Evolutionary conservation across 768 basidiomycete genomes (phyloP).

Genomic region (Lentinula sp.): DNA sequence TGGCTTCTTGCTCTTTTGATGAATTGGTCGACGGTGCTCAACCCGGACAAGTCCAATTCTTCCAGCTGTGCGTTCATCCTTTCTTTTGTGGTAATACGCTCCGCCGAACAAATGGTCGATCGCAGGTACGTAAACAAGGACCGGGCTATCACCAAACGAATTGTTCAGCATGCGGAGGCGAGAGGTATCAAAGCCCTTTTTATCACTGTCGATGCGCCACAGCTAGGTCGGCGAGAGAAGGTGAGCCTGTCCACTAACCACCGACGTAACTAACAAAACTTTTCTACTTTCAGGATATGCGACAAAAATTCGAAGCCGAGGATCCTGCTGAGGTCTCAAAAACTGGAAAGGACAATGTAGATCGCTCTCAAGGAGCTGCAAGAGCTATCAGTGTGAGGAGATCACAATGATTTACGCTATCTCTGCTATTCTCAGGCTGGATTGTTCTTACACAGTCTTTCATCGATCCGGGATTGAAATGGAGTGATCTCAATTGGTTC

Average conservation of each 20-base stretch:
- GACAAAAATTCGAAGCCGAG: conserved; percentile 89
- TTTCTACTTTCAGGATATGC: conserved; percentile 61
- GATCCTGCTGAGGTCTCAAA: conserved; percentile 53
- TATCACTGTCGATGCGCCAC: conserved; percentile 97
- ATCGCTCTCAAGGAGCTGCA: conserved; percentile 88
- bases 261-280: no score
- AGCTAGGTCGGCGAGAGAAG: conserved; percentile 90
- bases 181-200: conserved; percentile 91
- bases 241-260: conserved; percentile 17
- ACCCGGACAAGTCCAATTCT: conserved; percentile 75
- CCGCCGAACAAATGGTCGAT: background rate
- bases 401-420: background rate
- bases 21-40: conserved; percentile 86
- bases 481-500: conserved; percentile 84
- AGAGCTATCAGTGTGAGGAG: conserved; percentile 70
- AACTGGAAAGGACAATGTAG: conserved; percentile 50
- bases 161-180: conserved; percentile 86
- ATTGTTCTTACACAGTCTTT: conserved; percentile 54
- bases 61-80: conserved; percentile 61
- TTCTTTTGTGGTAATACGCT: background rate
- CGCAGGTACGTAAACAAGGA: conserved; percentile 88
- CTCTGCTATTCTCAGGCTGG: background rate
- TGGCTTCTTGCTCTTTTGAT: conserved; percentile 94
- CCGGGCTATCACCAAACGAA: conserved; percentile 73
- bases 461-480: conserved; percentile 86